phyloP scores from a whole-genome alignment of 306 rosid genomes.

The Acacia acuminata region DNA sequence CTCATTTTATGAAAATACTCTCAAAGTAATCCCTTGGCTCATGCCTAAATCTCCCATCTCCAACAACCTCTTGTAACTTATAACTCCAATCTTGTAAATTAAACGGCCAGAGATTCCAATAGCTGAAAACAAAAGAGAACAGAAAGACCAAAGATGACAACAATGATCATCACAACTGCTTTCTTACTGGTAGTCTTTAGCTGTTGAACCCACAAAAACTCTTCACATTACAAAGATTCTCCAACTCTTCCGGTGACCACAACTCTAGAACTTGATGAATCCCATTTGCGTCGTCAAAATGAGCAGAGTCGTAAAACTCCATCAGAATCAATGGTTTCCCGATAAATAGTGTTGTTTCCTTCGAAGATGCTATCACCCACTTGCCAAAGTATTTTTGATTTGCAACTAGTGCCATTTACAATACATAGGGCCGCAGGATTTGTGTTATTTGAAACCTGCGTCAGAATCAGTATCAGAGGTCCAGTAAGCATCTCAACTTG shows the following conservation, averaged over 20 bases:
- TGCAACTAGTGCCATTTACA: not conserved
- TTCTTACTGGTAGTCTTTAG: not conserved
- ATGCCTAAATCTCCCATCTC: not conserved
- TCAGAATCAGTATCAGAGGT: not conserved
- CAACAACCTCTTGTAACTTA: not conserved
- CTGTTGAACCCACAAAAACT: slow-evolving; percentile 35
- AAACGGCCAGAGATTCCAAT: not conserved
- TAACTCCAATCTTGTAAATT: not conserved
- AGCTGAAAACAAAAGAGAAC: no score
- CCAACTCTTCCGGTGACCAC: not conserved
- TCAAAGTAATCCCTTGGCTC: not conserved
- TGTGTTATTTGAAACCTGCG: no score
- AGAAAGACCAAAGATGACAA: not conserved
- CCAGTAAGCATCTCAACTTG: slow-evolving; percentile 34
- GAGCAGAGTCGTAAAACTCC: slow-evolving; percentile 25
- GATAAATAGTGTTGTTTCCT: not conserved
- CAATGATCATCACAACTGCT: not conserved
- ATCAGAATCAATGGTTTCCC: slow-evolving; percentile 28
- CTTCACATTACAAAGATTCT: not conserved
- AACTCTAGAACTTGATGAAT: not conserved
- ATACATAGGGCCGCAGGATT: no score
- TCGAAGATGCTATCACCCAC: not conserved
- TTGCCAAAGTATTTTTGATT: not conserved
- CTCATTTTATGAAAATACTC: not conserved
- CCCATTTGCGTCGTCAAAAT: not conserved